Evolutionary conservation across 768 basidiomycete species (phyloP).

Genomic region (Mycena vitilis): DNA sequence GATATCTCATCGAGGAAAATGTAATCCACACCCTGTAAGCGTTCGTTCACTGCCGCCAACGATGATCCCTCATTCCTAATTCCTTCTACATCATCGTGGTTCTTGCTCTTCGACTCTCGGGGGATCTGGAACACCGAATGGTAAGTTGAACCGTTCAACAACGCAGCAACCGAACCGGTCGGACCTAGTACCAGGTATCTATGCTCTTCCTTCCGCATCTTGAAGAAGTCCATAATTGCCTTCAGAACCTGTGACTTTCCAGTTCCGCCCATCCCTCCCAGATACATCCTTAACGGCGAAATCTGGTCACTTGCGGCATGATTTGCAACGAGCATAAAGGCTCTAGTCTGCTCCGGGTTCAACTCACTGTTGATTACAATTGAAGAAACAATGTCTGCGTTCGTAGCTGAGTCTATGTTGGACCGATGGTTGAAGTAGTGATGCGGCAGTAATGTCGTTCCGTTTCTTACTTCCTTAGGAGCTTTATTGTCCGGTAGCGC

Average conservation of each 20-base stretch:
- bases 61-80: neutral
- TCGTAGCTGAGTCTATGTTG: neutral
- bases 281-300: neutral
- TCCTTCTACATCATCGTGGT: too few species aligned
- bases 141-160: too few species aligned
- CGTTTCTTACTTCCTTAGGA: neutral
- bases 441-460: neutral
- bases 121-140: too few species aligned
- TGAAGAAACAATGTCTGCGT: neutral
- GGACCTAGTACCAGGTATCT: too few species aligned
- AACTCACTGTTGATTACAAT: neutral
- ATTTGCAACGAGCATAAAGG: neutral
- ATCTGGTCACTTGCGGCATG: neutral
- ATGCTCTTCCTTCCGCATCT: too few species aligned
- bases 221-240: too few species aligned
- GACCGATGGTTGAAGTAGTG: neutral
- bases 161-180: too few species aligned
- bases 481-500: neutral
- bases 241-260: neutral
- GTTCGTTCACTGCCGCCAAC: neutral
- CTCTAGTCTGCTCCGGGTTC: neutral
- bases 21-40: neutral
- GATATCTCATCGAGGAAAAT: neutral
- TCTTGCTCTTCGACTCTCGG: too few species aligned
- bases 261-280: neutral